Percentiles rank a stretch among this genome's conserved stretches.
Evolutionary conservation across 208 protist genomes (phyloP).

Genomic region (Trypanosoma melophagium): DNA sequence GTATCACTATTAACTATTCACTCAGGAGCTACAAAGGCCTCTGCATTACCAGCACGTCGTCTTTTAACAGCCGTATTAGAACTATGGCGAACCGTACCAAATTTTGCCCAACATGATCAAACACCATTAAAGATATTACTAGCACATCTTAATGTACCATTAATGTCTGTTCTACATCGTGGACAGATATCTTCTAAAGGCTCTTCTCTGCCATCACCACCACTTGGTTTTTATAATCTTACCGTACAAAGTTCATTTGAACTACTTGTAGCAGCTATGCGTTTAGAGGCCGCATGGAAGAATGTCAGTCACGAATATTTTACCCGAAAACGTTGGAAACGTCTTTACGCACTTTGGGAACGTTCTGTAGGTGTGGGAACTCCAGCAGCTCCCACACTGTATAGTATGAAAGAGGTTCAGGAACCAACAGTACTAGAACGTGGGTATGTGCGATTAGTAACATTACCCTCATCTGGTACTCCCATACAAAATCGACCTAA

Average conservation of each 20-base stretch:
- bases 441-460: constrained; percentile 24
- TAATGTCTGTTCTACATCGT: constrained; percentile 58
- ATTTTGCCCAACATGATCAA: constrained; percentile 56
- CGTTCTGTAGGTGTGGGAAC: constrained; percentile 29
- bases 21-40: constrained; percentile 24
- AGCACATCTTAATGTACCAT: constrained; percentile 61
- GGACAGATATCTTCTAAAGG: constrained; percentile 23
- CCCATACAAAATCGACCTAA: constrained; percentile 24
- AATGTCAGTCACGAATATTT: constrained; percentile 34
- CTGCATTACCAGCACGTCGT: constrained; percentile 43
- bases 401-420: neutral
- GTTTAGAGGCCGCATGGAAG: constrained; percentile 63
- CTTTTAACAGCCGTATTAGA: constrained; percentile 61
- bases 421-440: constrained; percentile 3
- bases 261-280: constrained; percentile 61
- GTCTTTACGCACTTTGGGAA: constrained; percentile 48
- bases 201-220: constrained; percentile 28
- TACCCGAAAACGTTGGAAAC: constrained; percentile 49
- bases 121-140: constrained; percentile 69
- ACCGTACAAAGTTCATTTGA: constrained; percentile 60
- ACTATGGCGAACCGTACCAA: constrained; percentile 59
- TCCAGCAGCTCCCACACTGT: neutral
- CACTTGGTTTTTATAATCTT: constrained; percentile 62
- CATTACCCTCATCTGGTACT: constrained; percentile 17
- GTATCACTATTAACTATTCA: constrained; percentile 52